A percentile compares a stretch with the other conserved stretches of the same genome.
phyloP scores from a whole-genome alignment of 1,139 yeast genomes.

The Saccharomyces hybrid region DNA sequence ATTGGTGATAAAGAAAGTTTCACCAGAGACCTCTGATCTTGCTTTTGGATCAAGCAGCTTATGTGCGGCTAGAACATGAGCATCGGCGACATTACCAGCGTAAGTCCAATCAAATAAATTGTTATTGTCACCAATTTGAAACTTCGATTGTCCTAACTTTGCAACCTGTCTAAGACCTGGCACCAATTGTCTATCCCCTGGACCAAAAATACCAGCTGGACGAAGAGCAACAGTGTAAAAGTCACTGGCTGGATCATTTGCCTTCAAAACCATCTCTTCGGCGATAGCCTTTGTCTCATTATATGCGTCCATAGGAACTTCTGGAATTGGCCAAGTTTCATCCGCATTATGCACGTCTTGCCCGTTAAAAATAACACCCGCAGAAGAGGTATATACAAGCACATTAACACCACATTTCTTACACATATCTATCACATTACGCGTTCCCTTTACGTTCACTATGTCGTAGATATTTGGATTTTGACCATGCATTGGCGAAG shows the following conservation, averaged over 20 bases:
- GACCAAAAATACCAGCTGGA: slow-evolving; percentile 98
- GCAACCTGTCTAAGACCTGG: slow-evolving; percentile 89
- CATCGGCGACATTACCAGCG: slow-evolving; percentile 98
- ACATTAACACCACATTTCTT: slow-evolving; percentile 50
- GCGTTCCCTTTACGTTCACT: slow-evolving; percentile 88
- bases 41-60: slow-evolving; percentile 46
- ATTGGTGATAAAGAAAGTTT: slow-evolving; percentile 83
- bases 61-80: slow-evolving; percentile 87
- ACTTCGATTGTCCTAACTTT: slow-evolving; percentile 75
- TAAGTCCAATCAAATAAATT: slow-evolving; percentile 94
- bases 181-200: slow-evolving; percentile 93
- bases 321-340: slow-evolving; percentile 90
- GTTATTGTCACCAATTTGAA: slow-evolving; percentile 89
- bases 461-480: slow-evolving; percentile 72
- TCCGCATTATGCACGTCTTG: slow-evolving; percentile 84
- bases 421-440: slow-evolving; percentile 61
- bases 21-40: slow-evolving; percentile 57
- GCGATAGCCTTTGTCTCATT: slow-evolving; percentile 93
- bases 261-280: slow-evolving; percentile 69
- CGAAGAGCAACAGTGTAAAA: slow-evolving; percentile 77
- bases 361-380: slow-evolving; percentile 95
- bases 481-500: slow-evolving; percentile 91
- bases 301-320: slow-evolving; percentile 90
- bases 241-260: slow-evolving; percentile 48
- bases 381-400: slow-evolving; percentile 89